Percentiles rank a stretch among this genome's conserved stretches.
Conservation (phyloP, 1,284 basidiomycete species). For the Microbotryum silenes-acaulis region DNA sequence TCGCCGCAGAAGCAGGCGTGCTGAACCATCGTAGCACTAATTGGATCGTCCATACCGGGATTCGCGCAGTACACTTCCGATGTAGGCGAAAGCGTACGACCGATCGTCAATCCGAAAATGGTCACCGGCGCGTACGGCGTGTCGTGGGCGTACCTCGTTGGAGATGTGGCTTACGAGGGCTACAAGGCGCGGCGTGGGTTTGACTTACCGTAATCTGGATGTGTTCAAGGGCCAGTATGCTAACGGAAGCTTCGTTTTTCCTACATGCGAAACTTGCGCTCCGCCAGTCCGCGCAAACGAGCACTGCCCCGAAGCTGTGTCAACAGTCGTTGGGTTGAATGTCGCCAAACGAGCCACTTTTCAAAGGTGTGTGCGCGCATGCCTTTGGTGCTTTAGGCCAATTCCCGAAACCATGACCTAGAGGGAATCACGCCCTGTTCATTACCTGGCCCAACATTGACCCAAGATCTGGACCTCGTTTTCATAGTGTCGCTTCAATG, state of each 20-base stretch:
- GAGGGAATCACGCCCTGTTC: too few relatives aligned
- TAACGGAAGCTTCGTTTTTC: too few relatives aligned
- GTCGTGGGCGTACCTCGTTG: constrained; percentile 45
- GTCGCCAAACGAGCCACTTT: constrained; percentile 47
- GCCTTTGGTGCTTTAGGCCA: too few relatives aligned
- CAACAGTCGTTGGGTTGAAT: not conserved
- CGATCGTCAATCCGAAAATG: constrained; percentile 67
- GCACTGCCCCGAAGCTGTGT: not conserved
- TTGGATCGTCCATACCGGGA: not conserved
- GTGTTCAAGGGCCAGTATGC: constrained; percentile 51
- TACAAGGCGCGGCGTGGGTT: constrained; percentile 71
- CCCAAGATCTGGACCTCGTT: too few relatives aligned
- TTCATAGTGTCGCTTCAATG: too few relatives aligned
- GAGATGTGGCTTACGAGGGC: constrained; percentile 84
- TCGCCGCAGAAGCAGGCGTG: not conserved
- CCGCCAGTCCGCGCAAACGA: constrained; percentile 2
- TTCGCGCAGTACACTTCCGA: constrained; percentile 59
- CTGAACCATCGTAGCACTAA: not conserved
- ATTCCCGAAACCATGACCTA: too few relatives aligned
- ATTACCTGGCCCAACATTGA: too few relatives aligned
- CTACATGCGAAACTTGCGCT: too few relatives aligned
- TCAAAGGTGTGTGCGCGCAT: constrained; percentile 44
- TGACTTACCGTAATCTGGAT: constrained; percentile 73
- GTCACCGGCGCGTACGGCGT: constrained; percentile 67
- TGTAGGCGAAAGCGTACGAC: constrained; percentile 84